Base-by-base conservation (phyloP, 2,329 filamentous ascomycete genomes). In the Colletotrichum sp. region DNA sequence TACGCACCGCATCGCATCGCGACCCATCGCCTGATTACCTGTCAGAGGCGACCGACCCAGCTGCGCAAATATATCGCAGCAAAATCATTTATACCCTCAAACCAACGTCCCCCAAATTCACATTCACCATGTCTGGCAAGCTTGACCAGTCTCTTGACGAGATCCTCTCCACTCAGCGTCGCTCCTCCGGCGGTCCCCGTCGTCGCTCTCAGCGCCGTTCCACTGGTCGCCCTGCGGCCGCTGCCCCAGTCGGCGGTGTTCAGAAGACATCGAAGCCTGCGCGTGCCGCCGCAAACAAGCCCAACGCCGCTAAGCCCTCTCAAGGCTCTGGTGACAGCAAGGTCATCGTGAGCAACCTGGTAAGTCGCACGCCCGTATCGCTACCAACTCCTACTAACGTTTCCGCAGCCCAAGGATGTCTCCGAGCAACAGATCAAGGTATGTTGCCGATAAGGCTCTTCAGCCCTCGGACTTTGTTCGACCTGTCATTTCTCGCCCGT, bases 351-450 rank as follows among this genome's bases (percentile, higher is more conserved):
- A 98, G 95, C 93, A 98, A 98, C 90, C 92, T 99, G 91, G 96
- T 98, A 94, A 87, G 96, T 81, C 44, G 8, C 19, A 34, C 27
- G 9, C 11, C 25, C 22, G 16, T 44, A 30, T 25, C 22, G n/a
- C 5, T 52, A 64, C 62, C 4, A 36, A 13, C n/a, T 39, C 25
- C 62, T 62, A 65, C 90, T 94, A 88, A 94, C 86, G 32, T 67
- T 30, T 11, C 22, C 72, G 39, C 80, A 99, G 95, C 97, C 97
- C 86, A 93, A 94, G 90, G 97, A 99, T 93, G 96, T 99, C 87
- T 95, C 93, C 88, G 96, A 99, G 92, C 90, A 89, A 89, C 95
- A 98, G 93, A 98, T 99, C 90, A 99, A 99, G 97, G 97, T 99
- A 99, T 98, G 97, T 99, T 96, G 94, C 96, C 93, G 90, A 92